These are phyloP conservation scores for Venturia carpophila DNA, from an alignment of 2,329 filamentous ascomycete species.

Conservation along the genomic window DNA sequence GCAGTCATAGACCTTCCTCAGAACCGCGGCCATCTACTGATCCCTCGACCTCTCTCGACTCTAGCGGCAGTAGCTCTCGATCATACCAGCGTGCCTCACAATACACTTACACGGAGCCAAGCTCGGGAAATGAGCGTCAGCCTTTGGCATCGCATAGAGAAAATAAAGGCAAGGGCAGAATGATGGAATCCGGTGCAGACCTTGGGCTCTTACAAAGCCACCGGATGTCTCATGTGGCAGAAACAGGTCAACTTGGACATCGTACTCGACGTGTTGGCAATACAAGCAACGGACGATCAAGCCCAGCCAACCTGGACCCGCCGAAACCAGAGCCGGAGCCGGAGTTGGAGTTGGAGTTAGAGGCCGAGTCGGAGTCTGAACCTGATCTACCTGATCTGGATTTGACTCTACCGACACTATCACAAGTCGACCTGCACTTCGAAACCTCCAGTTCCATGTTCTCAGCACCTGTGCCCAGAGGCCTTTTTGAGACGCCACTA, in stretches of 20 bases:
- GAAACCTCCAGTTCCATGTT: not conserved
- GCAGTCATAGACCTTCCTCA: not conserved
- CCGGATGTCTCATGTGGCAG: constrained; percentile 43
- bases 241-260: constrained; percentile 42
- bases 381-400: not conserved
- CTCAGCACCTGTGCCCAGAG: constrained; percentile 3
- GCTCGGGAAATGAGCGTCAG: not conserved
- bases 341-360: not conserved
- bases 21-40: constrained; percentile 1
- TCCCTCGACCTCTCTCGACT: constrained; percentile 13
- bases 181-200: constrained; percentile 25
- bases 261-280: constrained; percentile 28
- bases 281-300: constrained; percentile 6
- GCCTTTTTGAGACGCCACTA: constrained; percentile 5
- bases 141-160: not conserved
- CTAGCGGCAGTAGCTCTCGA: constrained; percentile 2
- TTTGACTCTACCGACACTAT: not conserved
- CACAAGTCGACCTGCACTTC: constrained; percentile 8
- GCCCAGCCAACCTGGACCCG: not conserved
- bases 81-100: not conserved
- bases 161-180: constrained; percentile 24
- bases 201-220: constrained; percentile 38
- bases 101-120: constrained; percentile 9
- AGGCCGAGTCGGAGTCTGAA: not conserved
- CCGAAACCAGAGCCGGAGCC: not conserved